Percentiles rank a stretch among this genome's conserved stretches.
Evolutionary conservation across 129 eudicot genomes (phyloP).

Genomic region (Cynara cardunculus): DNA sequence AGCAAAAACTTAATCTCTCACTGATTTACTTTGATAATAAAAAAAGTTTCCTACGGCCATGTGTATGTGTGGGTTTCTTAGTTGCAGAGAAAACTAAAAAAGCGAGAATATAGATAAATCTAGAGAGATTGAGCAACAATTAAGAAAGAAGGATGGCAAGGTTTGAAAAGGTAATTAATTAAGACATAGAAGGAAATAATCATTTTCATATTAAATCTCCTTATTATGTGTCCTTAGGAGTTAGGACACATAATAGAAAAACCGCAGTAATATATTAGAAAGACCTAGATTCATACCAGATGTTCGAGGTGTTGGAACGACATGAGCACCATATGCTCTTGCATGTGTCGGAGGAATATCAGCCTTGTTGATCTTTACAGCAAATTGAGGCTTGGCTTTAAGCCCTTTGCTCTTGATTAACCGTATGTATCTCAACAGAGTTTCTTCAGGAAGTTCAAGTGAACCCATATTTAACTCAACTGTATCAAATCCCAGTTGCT

Average conservation of each 20-base stretch:
- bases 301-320: constrained; percentile 57
- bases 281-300: constrained; percentile 43
- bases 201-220: background rate
- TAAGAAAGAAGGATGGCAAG: background rate
- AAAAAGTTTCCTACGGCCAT: background rate
- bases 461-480: constrained; percentile 66
- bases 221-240: too few relatives aligned
- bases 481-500: constrained; percentile 84
- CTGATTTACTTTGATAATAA: background rate
- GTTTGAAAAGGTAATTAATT: background rate
- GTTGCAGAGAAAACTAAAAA: background rate
- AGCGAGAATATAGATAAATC: too few relatives aligned
- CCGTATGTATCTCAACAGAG: constrained; percentile 76
- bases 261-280: background rate
- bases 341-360: constrained; percentile 50
- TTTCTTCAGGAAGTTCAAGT: constrained; percentile 88
- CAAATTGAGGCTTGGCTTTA: constrained; percentile 76
- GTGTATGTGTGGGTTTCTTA: background rate
- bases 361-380: constrained; percentile 69
- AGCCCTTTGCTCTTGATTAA: constrained; percentile 75
- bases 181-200: background rate
- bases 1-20: background rate
- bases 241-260: too few relatives aligned
- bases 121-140: background rate
- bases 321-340: constrained; percentile 78